Percentiles rank a stretch among this genome's conserved stretches.
Conservation (phyloP, 164 flowering plant species). For the Malania oleifera region DNA sequence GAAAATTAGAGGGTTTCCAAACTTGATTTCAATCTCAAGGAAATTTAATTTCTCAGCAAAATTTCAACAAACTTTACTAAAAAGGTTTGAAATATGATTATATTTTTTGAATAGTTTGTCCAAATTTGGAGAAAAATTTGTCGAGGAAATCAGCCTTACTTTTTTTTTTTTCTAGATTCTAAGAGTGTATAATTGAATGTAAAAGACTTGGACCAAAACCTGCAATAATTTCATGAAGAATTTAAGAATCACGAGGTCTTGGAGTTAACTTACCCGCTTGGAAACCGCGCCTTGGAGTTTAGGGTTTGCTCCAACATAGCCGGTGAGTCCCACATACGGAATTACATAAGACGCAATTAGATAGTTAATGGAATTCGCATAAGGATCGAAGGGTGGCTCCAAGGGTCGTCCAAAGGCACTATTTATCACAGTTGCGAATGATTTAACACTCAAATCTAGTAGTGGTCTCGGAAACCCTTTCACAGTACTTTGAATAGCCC, state of each 20-base stretch:
- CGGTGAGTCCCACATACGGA: conserved; percentile 69
- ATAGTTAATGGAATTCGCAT: conserved; percentile 39
- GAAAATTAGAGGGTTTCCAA: no score
- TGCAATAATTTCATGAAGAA: no score
- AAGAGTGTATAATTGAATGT: not conserved
- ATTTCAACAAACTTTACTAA: no score
- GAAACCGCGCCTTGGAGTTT: conserved; percentile 18
- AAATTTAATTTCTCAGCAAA: no score
- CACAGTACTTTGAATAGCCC: conserved; percentile 39
- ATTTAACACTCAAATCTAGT: conserved; percentile 34
- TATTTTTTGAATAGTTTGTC: no score
- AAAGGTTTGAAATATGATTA: no score
- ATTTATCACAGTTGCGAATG: conserved; percentile 37
- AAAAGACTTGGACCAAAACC: conserved; percentile 3
- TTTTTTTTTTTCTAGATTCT: not conserved
- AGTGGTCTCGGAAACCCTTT: conserved; percentile 62
- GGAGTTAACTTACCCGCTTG: conserved; percentile 25
- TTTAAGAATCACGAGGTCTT: not conserved
- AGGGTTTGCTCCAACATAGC: conserved; percentile 66
- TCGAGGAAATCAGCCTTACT: no score
- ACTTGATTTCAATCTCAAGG: no score
- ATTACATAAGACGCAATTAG: conserved; percentile 44
- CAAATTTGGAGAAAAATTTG: no score
- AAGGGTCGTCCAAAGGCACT: conserved; percentile 39
- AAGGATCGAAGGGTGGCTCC: conserved; percentile 67